These are phyloP conservation scores for Parasarocladium wereldwijsianum DNA, from an alignment of 2,329 filamentous ascomycete genomes.

Conservation along the genomic window DNA sequence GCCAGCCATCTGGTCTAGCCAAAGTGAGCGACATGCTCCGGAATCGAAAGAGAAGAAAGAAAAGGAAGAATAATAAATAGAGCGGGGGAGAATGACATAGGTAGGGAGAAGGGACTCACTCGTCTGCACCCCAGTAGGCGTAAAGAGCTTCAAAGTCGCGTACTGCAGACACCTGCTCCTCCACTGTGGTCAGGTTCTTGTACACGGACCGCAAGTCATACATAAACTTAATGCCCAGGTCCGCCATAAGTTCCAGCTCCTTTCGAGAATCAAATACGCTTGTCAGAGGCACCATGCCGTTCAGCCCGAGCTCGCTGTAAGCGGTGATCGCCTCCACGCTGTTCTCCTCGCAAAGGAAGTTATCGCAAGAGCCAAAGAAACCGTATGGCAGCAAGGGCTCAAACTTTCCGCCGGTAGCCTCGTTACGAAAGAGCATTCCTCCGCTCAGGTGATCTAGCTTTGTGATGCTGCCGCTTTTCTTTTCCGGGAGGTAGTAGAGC, in stretches of 20 bases:
- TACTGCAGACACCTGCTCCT: constrained; percentile 22
- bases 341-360: constrained; percentile 25
- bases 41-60: too few species aligned
- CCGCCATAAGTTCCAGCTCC: constrained; percentile 24
- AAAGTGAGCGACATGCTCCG: too few species aligned
- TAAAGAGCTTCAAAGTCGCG: constrained; percentile 24
- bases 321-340: constrained; percentile 16
- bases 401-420: constrained; percentile 19
- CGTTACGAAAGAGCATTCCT: constrained; percentile 23
- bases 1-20: constrained; percentile 40
- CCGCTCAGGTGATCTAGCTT: constrained; percentile 30
- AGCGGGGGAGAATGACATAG: too few species aligned
- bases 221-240: constrained; percentile 24
- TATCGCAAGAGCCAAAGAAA: constrained; percentile 27
- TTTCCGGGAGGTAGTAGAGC: constrained; percentile 27
- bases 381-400: constrained; percentile 28
- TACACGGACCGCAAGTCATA: constrained; percentile 29
- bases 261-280: constrained; percentile 20
- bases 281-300: constrained; percentile 28
- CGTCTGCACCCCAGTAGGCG: constrained; percentile 30
- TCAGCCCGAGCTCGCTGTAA: constrained; percentile 24
- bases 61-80: too few species aligned
- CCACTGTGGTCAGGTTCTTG: constrained; percentile 25
- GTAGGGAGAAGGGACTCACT: too few species aligned
- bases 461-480: constrained; percentile 25